phyloP scores from a whole-genome alignment of 2,329 filamentous ascomycete species.

The Coniochaeta sp. region DNA sequence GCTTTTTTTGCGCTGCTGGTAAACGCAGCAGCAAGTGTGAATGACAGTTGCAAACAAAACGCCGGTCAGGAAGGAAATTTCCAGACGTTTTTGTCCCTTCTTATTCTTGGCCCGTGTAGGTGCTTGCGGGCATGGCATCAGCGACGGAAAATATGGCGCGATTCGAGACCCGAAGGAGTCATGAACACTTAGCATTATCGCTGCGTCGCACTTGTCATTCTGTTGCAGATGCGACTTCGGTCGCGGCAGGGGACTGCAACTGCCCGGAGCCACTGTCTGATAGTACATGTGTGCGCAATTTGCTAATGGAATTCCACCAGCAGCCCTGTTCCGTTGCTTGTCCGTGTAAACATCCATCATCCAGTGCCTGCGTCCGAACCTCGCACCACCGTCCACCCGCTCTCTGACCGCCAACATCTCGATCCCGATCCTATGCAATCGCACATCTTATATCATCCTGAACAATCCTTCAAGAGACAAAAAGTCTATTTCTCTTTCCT shows the following conservation, averaged over 20 bases:
- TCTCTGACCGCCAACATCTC: neutral
- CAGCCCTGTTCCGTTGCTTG: neutral
- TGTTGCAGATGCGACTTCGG: neutral
- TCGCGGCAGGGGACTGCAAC: neutral
- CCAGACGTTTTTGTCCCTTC: neutral
- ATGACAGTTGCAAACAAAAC: too few relatives aligned
- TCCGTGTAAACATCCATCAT: conserved; percentile 2
- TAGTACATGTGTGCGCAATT: conserved; percentile 13
- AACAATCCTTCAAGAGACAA: neutral
- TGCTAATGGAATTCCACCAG: conserved; percentile 13
- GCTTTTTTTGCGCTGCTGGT: neutral
- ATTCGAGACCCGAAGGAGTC: conserved; percentile 9
- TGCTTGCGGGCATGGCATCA: conserved; percentile 15
- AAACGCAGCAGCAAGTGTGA: neutral
- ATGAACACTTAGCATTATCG: neutral
- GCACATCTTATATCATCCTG: neutral
- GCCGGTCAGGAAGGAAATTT: neutral
- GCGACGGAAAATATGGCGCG: conserved; percentile 18
- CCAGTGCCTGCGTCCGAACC: neutral
- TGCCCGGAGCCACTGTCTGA: neutral
- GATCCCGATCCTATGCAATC: neutral
- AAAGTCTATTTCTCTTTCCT: neutral
- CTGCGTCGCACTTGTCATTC: neutral
- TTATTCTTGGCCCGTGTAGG: neutral
- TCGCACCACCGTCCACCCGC: neutral